phyloP scores from a whole-genome alignment of 1,139 yeast genomes.

The Suhomyces guaymorum region DNA sequence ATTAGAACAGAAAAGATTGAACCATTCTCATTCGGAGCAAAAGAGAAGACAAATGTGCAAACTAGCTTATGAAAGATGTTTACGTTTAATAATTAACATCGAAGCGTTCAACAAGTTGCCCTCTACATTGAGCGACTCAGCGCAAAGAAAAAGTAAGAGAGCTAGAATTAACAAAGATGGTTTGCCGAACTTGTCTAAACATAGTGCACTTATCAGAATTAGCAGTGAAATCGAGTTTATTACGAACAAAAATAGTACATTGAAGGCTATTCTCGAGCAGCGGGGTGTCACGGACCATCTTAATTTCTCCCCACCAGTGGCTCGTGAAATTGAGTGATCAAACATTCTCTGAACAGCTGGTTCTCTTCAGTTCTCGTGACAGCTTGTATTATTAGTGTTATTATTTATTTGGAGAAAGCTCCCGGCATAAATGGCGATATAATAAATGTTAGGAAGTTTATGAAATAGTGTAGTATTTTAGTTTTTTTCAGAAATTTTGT shows the following conservation, averaged over 20 bases:
- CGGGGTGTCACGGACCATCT: slow-evolving; percentile 16
- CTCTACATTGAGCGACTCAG: slow-evolving; percentile 20
- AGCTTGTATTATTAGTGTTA: slow-evolving; percentile 7
- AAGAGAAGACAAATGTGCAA: slow-evolving; percentile 72
- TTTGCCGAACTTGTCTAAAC: slow-evolving; percentile 49
- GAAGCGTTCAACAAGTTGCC: slow-evolving; percentile 38
- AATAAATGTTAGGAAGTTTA: not conserved
- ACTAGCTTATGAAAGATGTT: slow-evolving; percentile 56
- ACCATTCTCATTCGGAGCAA: slow-evolving; percentile 77
- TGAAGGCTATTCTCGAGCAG: slow-evolving; percentile 24
- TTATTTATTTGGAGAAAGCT: slow-evolving; percentile 2
- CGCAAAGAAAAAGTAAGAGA: slow-evolving; percentile 39
- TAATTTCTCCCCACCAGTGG: slow-evolving; percentile 12
- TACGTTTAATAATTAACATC: slow-evolving; percentile 42
- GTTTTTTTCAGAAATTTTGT: no score
- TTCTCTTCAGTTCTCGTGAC: not conserved
- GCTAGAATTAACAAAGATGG: slow-evolving; percentile 48
- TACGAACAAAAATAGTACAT: slow-evolving; percentile 35
- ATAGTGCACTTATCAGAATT: slow-evolving; percentile 46
- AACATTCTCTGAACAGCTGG: not conserved
- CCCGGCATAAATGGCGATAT: not conserved
- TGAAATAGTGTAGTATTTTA: no score
- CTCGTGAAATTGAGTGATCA: slow-evolving; percentile 9
- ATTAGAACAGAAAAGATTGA: slow-evolving; percentile 66
- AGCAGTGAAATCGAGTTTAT: slow-evolving; percentile 43